Percentiles rank a stretch among this genome's conserved stretches.
Evolutionary conservation across 805 yeast genomes (phyloP).

Genomic region (Lachancea cidri): DNA sequence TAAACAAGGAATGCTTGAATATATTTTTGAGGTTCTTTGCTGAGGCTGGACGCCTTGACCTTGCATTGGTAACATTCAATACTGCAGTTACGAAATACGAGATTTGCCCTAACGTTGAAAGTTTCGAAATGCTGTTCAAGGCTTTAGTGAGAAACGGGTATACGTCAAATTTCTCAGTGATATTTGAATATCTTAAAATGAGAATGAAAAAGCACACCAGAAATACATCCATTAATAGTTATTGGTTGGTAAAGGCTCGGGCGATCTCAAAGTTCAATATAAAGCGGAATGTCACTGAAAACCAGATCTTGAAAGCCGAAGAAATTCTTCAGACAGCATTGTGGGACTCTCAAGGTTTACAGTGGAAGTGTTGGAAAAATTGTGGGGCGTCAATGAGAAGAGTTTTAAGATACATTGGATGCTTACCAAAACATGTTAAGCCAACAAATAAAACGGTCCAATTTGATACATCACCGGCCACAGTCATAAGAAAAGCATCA

Average conservation of each 20-base stretch:
- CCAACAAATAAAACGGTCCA: not conserved
- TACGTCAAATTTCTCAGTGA: constrained; percentile 21
- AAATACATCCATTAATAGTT: constrained; percentile 15
- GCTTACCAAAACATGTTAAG: constrained; percentile 15
- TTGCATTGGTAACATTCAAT: constrained; percentile 31
- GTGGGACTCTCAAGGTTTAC: constrained; percentile 9
- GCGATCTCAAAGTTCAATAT: constrained; percentile 25
- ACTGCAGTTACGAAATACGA: constrained; percentile 25
- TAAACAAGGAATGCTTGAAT: constrained; percentile 26
- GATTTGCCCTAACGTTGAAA: constrained; percentile 29
- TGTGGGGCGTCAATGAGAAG: constrained; percentile 10
- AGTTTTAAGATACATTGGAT: constrained; percentile 20
- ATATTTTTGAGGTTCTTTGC: constrained; percentile 30
- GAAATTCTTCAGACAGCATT: constrained; percentile 6
- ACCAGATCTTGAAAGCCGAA: constrained; percentile 5
- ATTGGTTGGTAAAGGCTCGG: constrained; percentile 24
- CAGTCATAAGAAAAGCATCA: not conserved
- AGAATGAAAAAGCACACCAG: constrained; percentile 14
- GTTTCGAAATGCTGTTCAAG: constrained; percentile 34
- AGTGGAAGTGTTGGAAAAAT: constrained; percentile 16
- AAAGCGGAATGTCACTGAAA: constrained; percentile 4
- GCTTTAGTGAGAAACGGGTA: constrained; percentile 33
- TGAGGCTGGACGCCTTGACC: constrained; percentile 33
- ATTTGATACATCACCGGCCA: constrained; percentile 2
- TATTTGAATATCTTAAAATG: constrained; percentile 24